Conservation (phyloP, 768 basidiomycete genomes). For the Sporobolomyces pararoseus region DNA sequence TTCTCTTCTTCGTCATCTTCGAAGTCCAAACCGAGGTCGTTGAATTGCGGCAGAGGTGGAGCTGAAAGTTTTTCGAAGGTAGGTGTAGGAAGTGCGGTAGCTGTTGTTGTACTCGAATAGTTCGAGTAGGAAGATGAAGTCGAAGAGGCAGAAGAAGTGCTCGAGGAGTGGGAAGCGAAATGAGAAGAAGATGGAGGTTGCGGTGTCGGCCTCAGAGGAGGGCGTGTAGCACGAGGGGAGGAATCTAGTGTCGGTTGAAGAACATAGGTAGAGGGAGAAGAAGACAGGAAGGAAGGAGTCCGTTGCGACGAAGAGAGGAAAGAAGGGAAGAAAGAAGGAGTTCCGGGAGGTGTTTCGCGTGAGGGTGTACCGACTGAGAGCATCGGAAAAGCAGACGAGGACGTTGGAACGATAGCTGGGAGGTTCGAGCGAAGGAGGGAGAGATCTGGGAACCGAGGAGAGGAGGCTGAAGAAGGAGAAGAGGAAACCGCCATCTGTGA, state of each 20-base stretch:
- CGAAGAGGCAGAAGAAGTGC: background rate
- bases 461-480: conserved; percentile 1
- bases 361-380: conserved; percentile 10
- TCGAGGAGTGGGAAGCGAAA: background rate
- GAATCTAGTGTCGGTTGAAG: background rate
- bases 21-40: background rate
- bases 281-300: background rate
- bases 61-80: background rate
- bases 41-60: background rate
- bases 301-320: conserved; percentile 16
- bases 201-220: background rate
- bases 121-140: background rate
- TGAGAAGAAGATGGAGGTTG: background rate
- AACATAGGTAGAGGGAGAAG: background rate
- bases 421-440: conserved; percentile 7
- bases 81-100: background rate
- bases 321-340: conserved; percentile 13
- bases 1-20: conserved; percentile 17
- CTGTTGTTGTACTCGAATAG: background rate
- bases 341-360: conserved; percentile 7
- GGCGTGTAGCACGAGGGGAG: background rate
- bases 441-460: conserved; percentile 12
- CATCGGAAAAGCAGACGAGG: conserved; percentile 9
- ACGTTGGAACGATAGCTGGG: conserved; percentile 3
- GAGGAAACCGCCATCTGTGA: background rate